These are phyloP conservation scores for Pholiota molesta DNA, from an alignment of 768 basidiomycete species.

Conservation along the genomic window DNA sequence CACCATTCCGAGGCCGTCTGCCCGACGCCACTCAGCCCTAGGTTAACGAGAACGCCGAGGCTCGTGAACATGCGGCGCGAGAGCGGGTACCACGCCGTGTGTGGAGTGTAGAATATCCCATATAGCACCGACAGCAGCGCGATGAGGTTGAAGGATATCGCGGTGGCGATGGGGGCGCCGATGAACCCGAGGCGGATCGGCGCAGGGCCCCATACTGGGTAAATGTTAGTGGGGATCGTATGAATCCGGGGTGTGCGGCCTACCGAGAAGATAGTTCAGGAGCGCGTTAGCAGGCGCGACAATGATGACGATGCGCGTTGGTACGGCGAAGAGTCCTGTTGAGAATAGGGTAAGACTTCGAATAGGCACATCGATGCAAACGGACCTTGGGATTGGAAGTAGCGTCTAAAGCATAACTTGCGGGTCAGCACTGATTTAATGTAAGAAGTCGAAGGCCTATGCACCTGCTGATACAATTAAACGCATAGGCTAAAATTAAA, in stretches of 20 bases:
- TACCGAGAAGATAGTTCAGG: slow-evolving; percentile 86
- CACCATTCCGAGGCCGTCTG: slow-evolving; percentile 95
- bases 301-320: slow-evolving; percentile 80
- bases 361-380: neutral
- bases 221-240: neutral
- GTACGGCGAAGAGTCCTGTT: slow-evolving; percentile 77
- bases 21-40: slow-evolving; percentile 84
- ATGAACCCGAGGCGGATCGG: slow-evolving; percentile 83
- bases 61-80: slow-evolving; percentile 64
- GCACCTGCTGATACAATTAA: slow-evolving; percentile 50
- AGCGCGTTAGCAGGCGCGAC: slow-evolving; percentile 86
- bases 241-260: slow-evolving; percentile 10
- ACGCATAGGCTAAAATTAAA: slow-evolving; percentile 45
- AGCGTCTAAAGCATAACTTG: slow-evolving; percentile 44
- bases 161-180: slow-evolving; percentile 90
- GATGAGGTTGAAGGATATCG: slow-evolving; percentile 88
- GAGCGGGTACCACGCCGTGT: slow-evolving; percentile 84
- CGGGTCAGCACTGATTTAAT: neutral
- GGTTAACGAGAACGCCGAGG: slow-evolving; percentile 67
- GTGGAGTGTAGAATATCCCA: slow-evolving; percentile 60
- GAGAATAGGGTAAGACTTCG: neutral
- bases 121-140: slow-evolving; percentile 62
- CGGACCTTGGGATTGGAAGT: slow-evolving; percentile 82
- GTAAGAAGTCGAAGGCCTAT: neutral
- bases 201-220: slow-evolving; percentile 79